Evolutionary conservation across 495 filamentous ascomycete genomes (phyloP), one percentile per base, ranked within the genome.

Genomic region (Xanthoparmelia taractica): DNA sequence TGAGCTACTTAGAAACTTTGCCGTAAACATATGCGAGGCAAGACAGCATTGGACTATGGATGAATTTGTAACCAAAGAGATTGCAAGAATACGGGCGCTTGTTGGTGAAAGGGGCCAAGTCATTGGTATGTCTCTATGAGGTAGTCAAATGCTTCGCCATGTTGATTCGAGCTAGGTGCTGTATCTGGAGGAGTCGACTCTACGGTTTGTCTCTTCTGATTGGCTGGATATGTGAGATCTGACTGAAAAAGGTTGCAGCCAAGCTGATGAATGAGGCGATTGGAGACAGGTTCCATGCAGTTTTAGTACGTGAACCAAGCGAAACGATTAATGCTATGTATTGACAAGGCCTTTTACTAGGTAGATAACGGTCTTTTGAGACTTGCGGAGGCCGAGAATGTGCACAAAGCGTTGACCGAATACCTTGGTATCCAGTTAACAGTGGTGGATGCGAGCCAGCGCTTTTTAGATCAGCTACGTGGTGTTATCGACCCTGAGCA

Each of bases 171-270:
- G 15, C 18, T 17, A 54, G 50, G 50, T 36, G 88, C 90, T 55
- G 88, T 92, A 34, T 90, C 85, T 64, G 94, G 94, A 67, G 94
- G 94, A 69, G 94, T 98, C 6, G 94, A 98, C 72, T 88, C 83
- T 12, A 98, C 94, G 6, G 94, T 81, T 36, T 36, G 63, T 48
- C 20, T 31, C 48, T 12, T 59, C 23, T 12, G 34, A 34, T 40
- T 37, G 47, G 29, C 43, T n/a, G 3, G 13, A 33, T 11, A n/a
- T 8, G 25, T 18, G n/a, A 48, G 11, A 27, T 52, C 56, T 59
- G 29, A 64, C 23, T 29, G 20, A 11, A 8, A 29, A 34, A 65
- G 63, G 57, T 91, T 23, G 94, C 87, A 2, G 92, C 93, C 1
- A 87, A 86, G 70, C 79, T 97, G 6, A 95, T 96, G 89, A 20